Percentiles rank a stretch among this genome's conserved stretches.
Conservation (phyloP, 331 rosid species). For the Acacia concinna region DNA sequence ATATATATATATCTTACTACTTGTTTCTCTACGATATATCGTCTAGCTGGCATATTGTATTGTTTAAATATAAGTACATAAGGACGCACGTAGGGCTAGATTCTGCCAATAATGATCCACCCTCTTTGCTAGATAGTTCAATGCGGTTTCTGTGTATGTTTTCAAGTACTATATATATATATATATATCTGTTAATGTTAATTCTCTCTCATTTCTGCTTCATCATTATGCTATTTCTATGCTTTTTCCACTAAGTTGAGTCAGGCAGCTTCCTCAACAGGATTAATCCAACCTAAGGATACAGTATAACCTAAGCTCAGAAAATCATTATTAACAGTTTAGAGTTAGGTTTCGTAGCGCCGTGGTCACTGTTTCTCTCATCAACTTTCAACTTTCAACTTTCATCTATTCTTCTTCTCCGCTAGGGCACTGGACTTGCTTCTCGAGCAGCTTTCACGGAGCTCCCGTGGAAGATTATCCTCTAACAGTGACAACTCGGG, state of each 20-base stretch:
- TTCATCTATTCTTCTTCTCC: neutral
- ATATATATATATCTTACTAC: no score
- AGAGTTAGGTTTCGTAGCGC: no score
- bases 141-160: neutral
- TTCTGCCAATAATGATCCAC: neutral
- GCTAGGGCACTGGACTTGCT: neutral
- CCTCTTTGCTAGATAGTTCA: neutral
- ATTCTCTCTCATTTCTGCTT: neutral
- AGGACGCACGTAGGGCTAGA: neutral
- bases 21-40: neutral
- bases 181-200: neutral
- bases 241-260: neutral
- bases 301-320: neutral
- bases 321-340: neutral
- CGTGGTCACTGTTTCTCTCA: no score
- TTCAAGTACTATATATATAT: neutral
- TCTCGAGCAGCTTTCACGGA: neutral
- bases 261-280: neutral
- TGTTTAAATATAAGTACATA: neutral
- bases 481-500: no score
- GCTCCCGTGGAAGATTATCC: neutral
- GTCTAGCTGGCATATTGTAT: neutral
- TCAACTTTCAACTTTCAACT: no score
- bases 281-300: neutral
- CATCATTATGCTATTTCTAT: neutral